A percentile compares a stretch with the other conserved stretches of the same genome.
Conservation (phyloP, 2,329 filamentous ascomycete genomes). For the Colletotrichum sublineola region DNA sequence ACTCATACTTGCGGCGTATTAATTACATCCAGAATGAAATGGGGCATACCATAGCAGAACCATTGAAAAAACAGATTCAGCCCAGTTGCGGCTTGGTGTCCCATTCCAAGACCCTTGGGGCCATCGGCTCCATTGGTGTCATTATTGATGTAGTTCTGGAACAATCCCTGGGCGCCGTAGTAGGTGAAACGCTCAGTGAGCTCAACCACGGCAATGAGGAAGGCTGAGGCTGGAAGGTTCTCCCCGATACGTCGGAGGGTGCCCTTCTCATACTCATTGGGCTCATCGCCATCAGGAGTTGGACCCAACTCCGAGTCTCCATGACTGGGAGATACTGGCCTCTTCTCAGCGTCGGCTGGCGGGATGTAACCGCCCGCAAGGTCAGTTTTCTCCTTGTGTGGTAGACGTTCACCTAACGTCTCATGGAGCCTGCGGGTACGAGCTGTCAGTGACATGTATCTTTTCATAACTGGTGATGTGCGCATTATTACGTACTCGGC, state of each 20-base stretch:
- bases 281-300: slow-evolving; percentile 63
- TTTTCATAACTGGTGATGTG: slow-evolving; percentile 14
- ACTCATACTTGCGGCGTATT: not conserved
- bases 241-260: slow-evolving; percentile 67
- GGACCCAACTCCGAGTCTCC: slow-evolving; percentile 48
- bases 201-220: slow-evolving; percentile 69
- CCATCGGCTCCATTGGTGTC: slow-evolving; percentile 51
- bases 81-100: slow-evolving; percentile 67
- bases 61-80: slow-evolving; percentile 70
- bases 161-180: slow-evolving; percentile 66
- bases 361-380: slow-evolving; percentile 46
- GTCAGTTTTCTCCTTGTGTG: slow-evolving; percentile 45
- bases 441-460: slow-evolving; percentile 9
- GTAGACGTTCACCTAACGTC: slow-evolving; percentile 46
- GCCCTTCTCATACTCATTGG: slow-evolving; percentile 64
- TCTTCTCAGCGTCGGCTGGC: slow-evolving; percentile 45
- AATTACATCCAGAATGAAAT: not conserved
- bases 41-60: slow-evolving; percentile 56
- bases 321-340: slow-evolving; percentile 10
- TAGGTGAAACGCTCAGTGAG: slow-evolving; percentile 70
- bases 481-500: slow-evolving; percentile 49
- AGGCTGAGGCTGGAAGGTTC: slow-evolving; percentile 67
- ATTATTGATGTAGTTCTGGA: slow-evolving; percentile 67
- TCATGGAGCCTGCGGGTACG: slow-evolving; percentile 47
- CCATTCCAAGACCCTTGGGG: slow-evolving; percentile 67